Base-by-base conservation (phyloP, 148 eudicot genomes). In the Rheum nobile region DNA sequence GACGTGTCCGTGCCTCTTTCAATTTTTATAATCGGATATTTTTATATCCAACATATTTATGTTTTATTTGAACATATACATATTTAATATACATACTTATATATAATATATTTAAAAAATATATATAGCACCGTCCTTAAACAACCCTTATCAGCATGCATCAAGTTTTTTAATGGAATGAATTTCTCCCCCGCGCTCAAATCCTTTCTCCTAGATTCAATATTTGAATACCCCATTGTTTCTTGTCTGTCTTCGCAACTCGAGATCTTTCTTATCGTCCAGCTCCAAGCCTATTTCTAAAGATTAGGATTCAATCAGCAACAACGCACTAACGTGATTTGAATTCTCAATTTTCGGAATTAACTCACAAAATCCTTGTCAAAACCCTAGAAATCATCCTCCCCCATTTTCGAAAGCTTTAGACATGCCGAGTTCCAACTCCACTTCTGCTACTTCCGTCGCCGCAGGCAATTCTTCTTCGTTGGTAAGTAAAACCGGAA, bases 361-460 rank as follows among this genome's bases (percentile, higher is more conserved):
- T 29, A 59, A 59, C 8, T 21, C 37, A 13, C 67, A 61, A 61
- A 61, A 26, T 28, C n/a, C 37, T n/a, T n/a, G 8, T n/a, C 67
- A 61, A 65, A 65, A 65, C 70, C 70, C 70, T 65, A 65, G 68
- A 63, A 8, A 55, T 55, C 32, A 26, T 63, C 43, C 10, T 8
- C 43, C 43, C 43, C 10, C 2, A 35, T 9, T 5, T 41, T 41
- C 63, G 63, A 31, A 55, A 63, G 68, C n/a, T 31, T 28, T 31
- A 31, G 39, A 32, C 41, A 65, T 65, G 70, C 70, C 70, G 39
- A 65, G 22, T 34, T 32, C 70, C 70, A 65, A 65, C 39, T 8
- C 21, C 39, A 17, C 39, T 34, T 65, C 70, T 65, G 70, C 70
- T 31, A 7, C 12, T 55, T 31, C 63, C 31, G 12, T 24, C 32